These are phyloP conservation scores for Vanderwaltozyma verrucispora DNA, from an alignment of 805 yeast genomes.

Conservation along the genomic window DNA sequence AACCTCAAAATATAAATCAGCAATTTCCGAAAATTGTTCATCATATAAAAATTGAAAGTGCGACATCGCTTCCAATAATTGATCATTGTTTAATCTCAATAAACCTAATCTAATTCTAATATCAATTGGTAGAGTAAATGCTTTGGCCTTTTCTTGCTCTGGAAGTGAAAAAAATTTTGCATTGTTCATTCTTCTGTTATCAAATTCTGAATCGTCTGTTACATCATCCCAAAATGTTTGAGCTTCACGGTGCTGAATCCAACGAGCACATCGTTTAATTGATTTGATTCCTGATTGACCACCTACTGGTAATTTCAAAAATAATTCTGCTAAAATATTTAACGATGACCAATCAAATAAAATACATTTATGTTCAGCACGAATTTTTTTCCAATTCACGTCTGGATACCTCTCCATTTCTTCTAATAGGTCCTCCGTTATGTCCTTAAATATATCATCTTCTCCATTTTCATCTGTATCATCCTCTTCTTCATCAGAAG, in stretches of 20 bases:
- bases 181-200: conserved; percentile 49
- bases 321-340: conserved; percentile 73
- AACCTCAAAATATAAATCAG: conserved; percentile 67
- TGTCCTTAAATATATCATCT: conserved; percentile 6
- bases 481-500: conserved; percentile 23
- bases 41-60: conserved; percentile 56
- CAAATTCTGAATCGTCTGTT: conserved; percentile 74
- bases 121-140: conserved; percentile 65
- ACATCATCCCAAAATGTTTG: conserved; percentile 37
- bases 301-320: conserved; percentile 43
- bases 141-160: conserved; percentile 29
- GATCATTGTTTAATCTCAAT: conserved; percentile 54
- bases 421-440: conserved; percentile 5
- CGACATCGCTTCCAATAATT: conserved; percentile 56
- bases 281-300: conserved; percentile 53
- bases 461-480: conserved; percentile 12
- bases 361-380: conserved; percentile 31
- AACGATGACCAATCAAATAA: conserved; percentile 81
- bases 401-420: conserved; percentile 22
- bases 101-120: conserved; percentile 74
- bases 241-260: conserved; percentile 64
- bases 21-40: conserved; percentile 47
- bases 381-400: conserved; percentile 23
- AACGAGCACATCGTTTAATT: conserved; percentile 64
- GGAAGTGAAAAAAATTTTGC: conserved; percentile 34